Percentiles rank a stretch among this genome's conserved stretches.
These are phyloP conservation scores for Boletus bicolor DNA, from an alignment of 768 basidiomycete genomes.

Conservation along the genomic window DNA sequence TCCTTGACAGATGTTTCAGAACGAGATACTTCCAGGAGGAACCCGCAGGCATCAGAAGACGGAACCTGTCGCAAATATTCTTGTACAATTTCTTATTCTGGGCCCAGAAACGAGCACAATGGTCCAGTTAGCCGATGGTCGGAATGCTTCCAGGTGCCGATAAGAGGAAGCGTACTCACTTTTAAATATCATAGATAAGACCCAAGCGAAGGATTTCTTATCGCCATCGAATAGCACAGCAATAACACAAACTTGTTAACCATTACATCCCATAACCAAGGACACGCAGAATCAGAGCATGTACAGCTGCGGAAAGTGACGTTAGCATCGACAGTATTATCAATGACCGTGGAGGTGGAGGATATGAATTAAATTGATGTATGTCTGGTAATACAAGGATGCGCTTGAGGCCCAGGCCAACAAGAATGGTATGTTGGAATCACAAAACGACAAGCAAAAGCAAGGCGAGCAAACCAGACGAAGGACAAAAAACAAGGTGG, in stretches of 20 bases:
- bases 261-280: neutral
- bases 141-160: neutral
- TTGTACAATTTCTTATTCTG: constrained; percentile 11
- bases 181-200: neutral
- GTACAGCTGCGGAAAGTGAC: constrained; percentile 8
- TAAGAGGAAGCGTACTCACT: neutral
- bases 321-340: constrained; percentile 1
- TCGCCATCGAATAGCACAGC: neutral
- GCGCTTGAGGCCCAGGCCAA: constrained; percentile 28
- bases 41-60: neutral
- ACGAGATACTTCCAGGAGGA: neutral
- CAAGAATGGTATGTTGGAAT: constrained; percentile 21
- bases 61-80: constrained; percentile 1
- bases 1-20: constrained; percentile 1
- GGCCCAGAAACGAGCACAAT: neutral
- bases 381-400: constrained; percentile 33
- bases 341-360: neutral
- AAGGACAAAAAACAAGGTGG: constrained; percentile 18
- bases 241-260: neutral
- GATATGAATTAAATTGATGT: constrained; percentile 30
- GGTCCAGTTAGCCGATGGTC: neutral
- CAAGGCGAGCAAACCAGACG: constrained; percentile 29
- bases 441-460: constrained; percentile 29
- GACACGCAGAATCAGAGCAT: neutral
- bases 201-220: neutral